phyloP scores from a whole-genome alignment of 768 basidiomycete genomes.

The Pisolithus microcarpus region DNA sequence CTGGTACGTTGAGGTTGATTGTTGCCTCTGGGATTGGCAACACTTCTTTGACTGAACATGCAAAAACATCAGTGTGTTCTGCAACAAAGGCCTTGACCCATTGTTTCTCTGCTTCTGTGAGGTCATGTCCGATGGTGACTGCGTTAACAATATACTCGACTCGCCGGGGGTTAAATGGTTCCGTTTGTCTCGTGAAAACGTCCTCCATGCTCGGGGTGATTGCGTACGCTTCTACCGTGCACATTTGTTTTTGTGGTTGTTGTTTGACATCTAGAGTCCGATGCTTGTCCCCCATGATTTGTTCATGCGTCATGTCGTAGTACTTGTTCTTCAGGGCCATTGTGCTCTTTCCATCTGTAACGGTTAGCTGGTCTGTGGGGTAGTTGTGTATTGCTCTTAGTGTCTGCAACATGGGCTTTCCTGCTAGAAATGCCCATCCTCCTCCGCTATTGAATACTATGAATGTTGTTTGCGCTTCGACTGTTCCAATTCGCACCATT shows the following conservation, averaged over 20 bases:
- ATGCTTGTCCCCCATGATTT: background rate
- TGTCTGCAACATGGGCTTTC: constrained; percentile 19
- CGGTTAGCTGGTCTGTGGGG: constrained; percentile 1
- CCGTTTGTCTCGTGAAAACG: background rate
- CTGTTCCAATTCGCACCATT: too few relatives aligned
- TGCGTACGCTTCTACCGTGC: background rate
- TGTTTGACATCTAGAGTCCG: background rate
- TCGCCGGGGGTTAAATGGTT: constrained; percentile 4
- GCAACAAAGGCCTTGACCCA: constrained; percentile 18
- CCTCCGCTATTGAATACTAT: constrained; percentile 9
- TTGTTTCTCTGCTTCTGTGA: constrained; percentile 17
- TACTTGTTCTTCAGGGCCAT: background rate
- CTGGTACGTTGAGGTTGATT: constrained; percentile 2
- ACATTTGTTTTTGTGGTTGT: background rate
- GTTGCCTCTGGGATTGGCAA: constrained; percentile 8
- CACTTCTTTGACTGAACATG: constrained; percentile 34
- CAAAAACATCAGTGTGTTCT: constrained; percentile 33
- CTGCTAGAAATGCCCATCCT: background rate
- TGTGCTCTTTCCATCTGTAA: background rate
- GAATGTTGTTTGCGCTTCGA: too few relatives aligned
- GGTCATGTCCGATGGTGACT: constrained; percentile 25
- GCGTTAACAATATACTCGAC: constrained; percentile 12
- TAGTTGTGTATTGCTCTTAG: constrained; percentile 23
- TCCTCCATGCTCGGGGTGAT: background rate
- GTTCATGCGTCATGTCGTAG: background rate